Percentiles rank a stretch among this genome's conserved stretches.
Conservation (phyloP, 441 rosid genomes). For the Eugenia klotzschiana region DNA sequence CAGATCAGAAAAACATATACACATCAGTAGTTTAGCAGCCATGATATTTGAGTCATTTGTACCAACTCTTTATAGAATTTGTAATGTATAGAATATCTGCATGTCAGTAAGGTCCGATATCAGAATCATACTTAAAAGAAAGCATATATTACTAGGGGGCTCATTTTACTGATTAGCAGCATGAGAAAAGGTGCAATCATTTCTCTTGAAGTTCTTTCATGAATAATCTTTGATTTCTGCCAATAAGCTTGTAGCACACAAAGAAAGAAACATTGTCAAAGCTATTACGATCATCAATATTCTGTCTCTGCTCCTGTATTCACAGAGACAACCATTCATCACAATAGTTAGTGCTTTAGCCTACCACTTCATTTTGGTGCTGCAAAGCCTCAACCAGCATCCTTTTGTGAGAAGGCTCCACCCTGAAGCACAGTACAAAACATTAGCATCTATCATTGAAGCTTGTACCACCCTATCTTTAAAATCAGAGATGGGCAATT, state of each 20-base stretch:
- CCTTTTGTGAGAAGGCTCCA: constrained; percentile 94
- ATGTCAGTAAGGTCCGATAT: background rate
- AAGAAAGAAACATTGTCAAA: background rate
- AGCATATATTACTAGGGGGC: background rate
- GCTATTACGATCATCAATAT: background rate
- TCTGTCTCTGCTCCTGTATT: background rate
- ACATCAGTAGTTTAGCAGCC: background rate
- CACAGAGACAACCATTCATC: background rate
- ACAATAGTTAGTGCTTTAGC: background rate
- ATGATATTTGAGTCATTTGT: background rate
- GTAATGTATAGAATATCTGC: background rate
- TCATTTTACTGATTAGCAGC: background rate
- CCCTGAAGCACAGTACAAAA: constrained; percentile 34
- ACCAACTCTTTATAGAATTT: background rate
- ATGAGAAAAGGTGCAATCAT: background rate
- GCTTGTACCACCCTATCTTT: background rate
- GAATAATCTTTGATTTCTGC: background rate
- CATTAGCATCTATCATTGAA: background rate
- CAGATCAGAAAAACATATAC: background rate
- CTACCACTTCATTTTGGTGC: constrained; percentile 97
- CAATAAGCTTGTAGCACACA: background rate
- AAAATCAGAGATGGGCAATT: background rate
- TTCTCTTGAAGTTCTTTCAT: background rate
- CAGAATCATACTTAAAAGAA: background rate
- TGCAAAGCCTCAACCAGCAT: constrained; percentile 97